A percentile compares a stretch with the other conserved stretches of the same genome.
These are phyloP conservation scores for Tricholoma flavovirens DNA, from an alignment of 768 basidiomycete species.

Conservation along the genomic window DNA sequence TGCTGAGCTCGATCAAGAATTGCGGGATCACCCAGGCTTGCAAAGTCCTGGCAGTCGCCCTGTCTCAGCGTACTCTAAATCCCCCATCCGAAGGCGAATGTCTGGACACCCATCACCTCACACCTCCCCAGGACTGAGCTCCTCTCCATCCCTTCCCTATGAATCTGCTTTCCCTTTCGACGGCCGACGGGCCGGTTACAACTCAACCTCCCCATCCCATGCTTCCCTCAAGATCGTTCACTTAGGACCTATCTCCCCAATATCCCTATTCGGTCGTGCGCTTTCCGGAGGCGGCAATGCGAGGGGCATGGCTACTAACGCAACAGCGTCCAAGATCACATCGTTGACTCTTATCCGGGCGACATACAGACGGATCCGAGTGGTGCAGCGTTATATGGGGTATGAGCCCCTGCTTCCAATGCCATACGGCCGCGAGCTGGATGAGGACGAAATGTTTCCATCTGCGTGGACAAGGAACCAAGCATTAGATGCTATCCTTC, in stretches of 20 bases:
- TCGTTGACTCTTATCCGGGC: conserved; percentile 46
- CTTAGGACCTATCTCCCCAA: conserved; percentile 46
- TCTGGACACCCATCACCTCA: conserved; percentile 42
- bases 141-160: conserved; percentile 26
- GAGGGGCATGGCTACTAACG: conserved; percentile 17
- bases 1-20: conserved; percentile 44
- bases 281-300: conserved; percentile 24
- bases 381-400: conserved; percentile 59
- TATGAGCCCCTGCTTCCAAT: conserved; percentile 53
- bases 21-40: conserved; percentile 29
- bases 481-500: conserved; percentile 45
- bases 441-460: conserved; percentile 27
- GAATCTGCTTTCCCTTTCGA: conserved; percentile 15
- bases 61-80: conserved; percentile 52
- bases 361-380: conserved; percentile 57
- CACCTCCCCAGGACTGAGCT: conserved; percentile 36
- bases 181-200: conserved; percentile 37
- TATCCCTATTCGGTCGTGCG: conserved; percentile 28
- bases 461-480: conserved; percentile 50
- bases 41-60: conserved; percentile 30
- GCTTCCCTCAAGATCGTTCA: conserved; percentile 51
- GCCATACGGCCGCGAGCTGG: conserved; percentile 25
- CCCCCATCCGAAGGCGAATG: conserved; percentile 32
- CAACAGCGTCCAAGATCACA: conserved; percentile 40
- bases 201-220: conserved; percentile 28